Conservation (phyloP, 768 basidiomycete genomes). For the Leccinum disarticulatum region DNA sequence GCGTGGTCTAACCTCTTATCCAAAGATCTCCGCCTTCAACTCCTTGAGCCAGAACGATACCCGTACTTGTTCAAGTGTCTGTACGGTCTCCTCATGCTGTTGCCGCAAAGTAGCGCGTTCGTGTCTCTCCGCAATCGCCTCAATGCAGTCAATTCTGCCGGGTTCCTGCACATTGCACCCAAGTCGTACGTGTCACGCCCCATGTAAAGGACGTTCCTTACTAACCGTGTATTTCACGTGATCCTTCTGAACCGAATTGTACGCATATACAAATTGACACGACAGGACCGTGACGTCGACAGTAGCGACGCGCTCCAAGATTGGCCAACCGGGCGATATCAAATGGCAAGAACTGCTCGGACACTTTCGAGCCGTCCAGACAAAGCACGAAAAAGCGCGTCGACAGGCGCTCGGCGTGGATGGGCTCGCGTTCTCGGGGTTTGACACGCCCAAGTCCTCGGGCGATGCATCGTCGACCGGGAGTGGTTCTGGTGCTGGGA, state of each 20-base stretch:
- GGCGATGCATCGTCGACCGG: constrained; percentile 22
- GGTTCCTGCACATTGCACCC: constrained; percentile 88
- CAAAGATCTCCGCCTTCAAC: constrained; percentile 82
- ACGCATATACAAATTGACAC: background rate
- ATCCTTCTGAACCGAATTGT: constrained; percentile 16
- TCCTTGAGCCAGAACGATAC: constrained; percentile 95
- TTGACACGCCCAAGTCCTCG: constrained; percentile 35
- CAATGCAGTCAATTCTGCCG: constrained; percentile 92
- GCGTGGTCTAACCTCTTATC: constrained; percentile 3
- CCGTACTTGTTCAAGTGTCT: constrained; percentile 97
- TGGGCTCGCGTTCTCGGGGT: constrained; percentile 44
- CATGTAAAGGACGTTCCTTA: background rate
- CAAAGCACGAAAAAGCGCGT: constrained; percentile 88
- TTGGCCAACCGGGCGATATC: constrained; percentile 76
- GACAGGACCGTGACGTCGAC: constrained; percentile 28
- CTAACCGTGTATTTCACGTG: background rate
- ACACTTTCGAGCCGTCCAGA: constrained; percentile 90
- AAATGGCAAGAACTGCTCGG: constrained; percentile 94
- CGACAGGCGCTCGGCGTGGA: constrained; percentile 74
- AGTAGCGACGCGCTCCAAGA: constrained; percentile 67
- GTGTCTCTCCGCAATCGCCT: constrained; percentile 91
- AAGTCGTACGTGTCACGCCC: constrained; percentile 58
- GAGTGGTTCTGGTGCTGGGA: background rate
- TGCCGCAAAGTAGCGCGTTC: constrained; percentile 97
- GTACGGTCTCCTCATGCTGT: constrained; percentile 93